Conservation (phyloP, 2,329 filamentous ascomycete genomes). For the Daldinia eschscholtzii region DNA sequence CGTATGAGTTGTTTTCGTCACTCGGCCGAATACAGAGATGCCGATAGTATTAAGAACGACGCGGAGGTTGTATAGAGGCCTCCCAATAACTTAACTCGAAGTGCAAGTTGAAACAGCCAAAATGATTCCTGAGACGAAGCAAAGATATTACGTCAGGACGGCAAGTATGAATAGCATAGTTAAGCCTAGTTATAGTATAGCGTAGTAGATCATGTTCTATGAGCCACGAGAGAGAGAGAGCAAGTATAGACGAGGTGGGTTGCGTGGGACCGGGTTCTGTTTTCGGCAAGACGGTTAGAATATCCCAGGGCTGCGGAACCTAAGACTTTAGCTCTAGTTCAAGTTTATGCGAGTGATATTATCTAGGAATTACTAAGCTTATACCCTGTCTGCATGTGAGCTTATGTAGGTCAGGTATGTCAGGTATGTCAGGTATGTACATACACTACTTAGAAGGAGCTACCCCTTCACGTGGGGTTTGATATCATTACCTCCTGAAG, state of each 20-base stretch:
- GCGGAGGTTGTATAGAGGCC: conserved; percentile 41
- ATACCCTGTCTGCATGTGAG: neutral
- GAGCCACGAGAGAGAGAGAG: conserved; percentile 18
- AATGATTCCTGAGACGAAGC: conserved; percentile 45
- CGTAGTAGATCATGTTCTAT: conserved; percentile 19
- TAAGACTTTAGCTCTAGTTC: conserved; percentile 6
- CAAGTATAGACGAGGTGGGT: conserved; percentile 30
- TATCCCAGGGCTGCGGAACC: conserved; percentile 27
- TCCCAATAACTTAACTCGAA: conserved; percentile 46
- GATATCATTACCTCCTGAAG: neutral
- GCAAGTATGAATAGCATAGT: conserved; percentile 18
- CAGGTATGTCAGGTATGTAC: neutral
- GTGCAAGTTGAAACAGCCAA: conserved; percentile 44
- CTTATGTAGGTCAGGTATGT: neutral
- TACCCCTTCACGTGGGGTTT: conserved; percentile 9
- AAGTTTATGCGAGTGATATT: conserved; percentile 10
- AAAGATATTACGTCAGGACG: conserved; percentile 28
- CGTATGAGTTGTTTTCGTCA: conserved; percentile 22
- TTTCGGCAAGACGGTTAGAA: conserved; percentile 26
- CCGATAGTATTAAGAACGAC: conserved; percentile 43
- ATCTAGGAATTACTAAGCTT: conserved; percentile 4
- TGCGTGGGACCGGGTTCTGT: conserved; percentile 4
- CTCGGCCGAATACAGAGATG: conserved; percentile 31
- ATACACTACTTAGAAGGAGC: neutral
- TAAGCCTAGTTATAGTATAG: conserved; percentile 20